Evolutionary conservation across 2,329 filamentous ascomycete genomes (phyloP).

Genomic region (Paecilomyces variotii): DNA sequence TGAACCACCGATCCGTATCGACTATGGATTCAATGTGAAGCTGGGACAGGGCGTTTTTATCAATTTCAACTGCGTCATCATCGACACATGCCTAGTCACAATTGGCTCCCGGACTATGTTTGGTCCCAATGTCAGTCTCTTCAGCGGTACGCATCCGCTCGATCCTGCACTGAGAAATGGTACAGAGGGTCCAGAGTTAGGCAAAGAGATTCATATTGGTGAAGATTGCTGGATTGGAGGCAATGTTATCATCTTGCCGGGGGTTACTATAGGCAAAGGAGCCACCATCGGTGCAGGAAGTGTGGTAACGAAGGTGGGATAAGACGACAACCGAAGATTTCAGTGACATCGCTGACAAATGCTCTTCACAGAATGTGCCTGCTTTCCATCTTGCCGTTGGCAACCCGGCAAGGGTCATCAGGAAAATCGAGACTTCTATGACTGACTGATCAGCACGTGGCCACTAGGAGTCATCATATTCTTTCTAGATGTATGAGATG

Average conservation of each 20-base stretch:
- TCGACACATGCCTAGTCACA: conserved; percentile 68
- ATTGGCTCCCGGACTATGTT: conserved; percentile 71
- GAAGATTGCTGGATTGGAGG: conserved; percentile 78
- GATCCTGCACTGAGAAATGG: conserved; percentile 69
- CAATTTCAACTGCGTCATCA: conserved; percentile 65
- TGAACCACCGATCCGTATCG: conserved; percentile 60
- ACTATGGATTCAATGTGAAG: conserved; percentile 70
- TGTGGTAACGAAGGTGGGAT: conserved; percentile 64
- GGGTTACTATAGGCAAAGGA: conserved; percentile 70
- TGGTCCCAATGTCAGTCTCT: conserved; percentile 72
- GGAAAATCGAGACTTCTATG: conserved; percentile 32
- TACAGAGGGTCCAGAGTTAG: conserved; percentile 64
- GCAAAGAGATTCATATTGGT: conserved; percentile 64
- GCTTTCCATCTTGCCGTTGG: conserved; percentile 34
- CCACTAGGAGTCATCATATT: neutral
- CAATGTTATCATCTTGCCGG: conserved; percentile 62
- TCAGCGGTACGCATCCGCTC: conserved; percentile 65
- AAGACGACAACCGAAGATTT: neutral
- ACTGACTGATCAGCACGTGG: conserved; percentile 6
- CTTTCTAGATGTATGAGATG: neutral
- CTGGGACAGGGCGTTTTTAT: conserved; percentile 66
- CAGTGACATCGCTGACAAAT: neutral
- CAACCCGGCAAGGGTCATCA: conserved; percentile 32
- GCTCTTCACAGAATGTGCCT: conserved; percentile 28
- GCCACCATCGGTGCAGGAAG: conserved; percentile 69